phyloP scores from a whole-genome alignment of 805 yeast species.

The Starmera dryadoides region DNA sequence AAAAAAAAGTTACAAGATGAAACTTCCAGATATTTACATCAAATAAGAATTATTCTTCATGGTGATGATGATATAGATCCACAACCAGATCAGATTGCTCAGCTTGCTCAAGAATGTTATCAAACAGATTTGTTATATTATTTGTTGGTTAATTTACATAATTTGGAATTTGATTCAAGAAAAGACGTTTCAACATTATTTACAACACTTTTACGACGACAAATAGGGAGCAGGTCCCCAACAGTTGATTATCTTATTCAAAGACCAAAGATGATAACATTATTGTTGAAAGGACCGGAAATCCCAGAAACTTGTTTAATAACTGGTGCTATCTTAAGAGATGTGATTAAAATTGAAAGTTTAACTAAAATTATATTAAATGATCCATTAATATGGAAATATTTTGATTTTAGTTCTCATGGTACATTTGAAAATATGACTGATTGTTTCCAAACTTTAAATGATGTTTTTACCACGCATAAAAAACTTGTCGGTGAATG shows the following conservation, averaged over 20 bases:
- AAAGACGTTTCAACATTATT: constrained; percentile 74
- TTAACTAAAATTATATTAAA: constrained; percentile 53
- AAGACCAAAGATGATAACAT: constrained; percentile 56
- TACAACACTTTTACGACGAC: constrained; percentile 70
- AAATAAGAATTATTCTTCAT: constrained; percentile 55
- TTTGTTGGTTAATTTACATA: constrained; percentile 50
- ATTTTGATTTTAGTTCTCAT: constrained; percentile 67
- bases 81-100: constrained; percentile 45
- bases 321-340: constrained; percentile 74
- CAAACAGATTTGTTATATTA: constrained; percentile 59
- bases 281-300: constrained; percentile 69
- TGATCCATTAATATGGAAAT: constrained; percentile 69
- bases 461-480: constrained; percentile 63
- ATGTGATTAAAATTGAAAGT: constrained; percentile 73
- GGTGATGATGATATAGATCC: constrained; percentile 64
- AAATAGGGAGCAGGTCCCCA: constrained; percentile 69
- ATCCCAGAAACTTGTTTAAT: constrained; percentile 63
- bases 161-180: constrained; percentile 82
- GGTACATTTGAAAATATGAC: constrained; percentile 86
- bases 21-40: constrained; percentile 53
- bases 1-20: constrained; percentile 61
- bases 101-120: constrained; percentile 74
- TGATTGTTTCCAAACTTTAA: constrained; percentile 75
- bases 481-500: constrained; percentile 66
- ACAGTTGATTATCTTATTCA: constrained; percentile 77